Conservation (phyloP, 257 asterid genomes). For the Fraxinus excelsior region DNA sequence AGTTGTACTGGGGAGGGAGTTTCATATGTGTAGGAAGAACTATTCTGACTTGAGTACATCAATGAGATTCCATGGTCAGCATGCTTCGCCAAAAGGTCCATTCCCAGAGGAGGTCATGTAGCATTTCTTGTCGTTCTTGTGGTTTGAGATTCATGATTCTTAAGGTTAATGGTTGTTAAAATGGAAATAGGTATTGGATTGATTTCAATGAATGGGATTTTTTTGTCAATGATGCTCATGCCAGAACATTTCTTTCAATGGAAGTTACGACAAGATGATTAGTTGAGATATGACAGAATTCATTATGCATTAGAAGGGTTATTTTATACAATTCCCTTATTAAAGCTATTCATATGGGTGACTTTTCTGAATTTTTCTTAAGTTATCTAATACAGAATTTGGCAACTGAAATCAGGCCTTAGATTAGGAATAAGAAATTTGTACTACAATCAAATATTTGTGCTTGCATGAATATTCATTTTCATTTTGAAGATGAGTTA, state of each 20-base stretch:
- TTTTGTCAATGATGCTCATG: conserved; percentile 72
- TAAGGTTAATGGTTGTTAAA: conserved; percentile 23
- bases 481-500: too few relatives aligned
- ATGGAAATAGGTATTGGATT: conserved; percentile 68
- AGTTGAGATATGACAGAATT: conserved; percentile 57
- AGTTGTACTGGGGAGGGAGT: conserved; percentile 75
- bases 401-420: too few relatives aligned
- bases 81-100: conserved; percentile 94
- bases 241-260: conserved; percentile 76
- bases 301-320: neutral
- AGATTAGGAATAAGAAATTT: too few relatives aligned
- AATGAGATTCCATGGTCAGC: conserved; percentile 71
- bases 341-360: neutral
- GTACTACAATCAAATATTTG: too few relatives aligned
- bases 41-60: conserved; percentile 83
- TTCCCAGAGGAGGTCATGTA: conserved; percentile 41
- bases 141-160: conserved; percentile 14
- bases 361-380: neutral
- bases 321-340: too few relatives aligned
- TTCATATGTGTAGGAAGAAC: conserved; percentile 90
- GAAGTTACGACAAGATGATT: conserved; percentile 72
- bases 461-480: too few relatives aligned
- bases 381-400: too few relatives aligned
- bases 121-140: conserved; percentile 5
- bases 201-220: conserved; percentile 81